Percentiles rank a stretch among this genome's conserved stretches.
phyloP scores from a whole-genome alignment of 2,329 filamentous ascomycete genomes.

The Tolypocladium inflatum region DNA sequence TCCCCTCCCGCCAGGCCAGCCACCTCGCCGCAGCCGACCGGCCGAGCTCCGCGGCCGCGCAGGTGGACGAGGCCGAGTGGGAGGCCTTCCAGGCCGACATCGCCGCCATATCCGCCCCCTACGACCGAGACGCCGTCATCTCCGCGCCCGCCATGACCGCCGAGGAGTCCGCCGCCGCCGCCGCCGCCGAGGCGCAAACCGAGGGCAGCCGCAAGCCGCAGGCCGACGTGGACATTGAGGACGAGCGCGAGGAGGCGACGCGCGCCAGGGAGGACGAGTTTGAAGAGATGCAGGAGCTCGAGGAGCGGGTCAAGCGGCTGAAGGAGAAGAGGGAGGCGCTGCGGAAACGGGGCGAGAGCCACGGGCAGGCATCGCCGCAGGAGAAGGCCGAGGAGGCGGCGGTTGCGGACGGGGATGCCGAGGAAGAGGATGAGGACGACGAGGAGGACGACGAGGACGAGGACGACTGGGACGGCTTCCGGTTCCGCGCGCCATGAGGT shows the following conservation, averaged over 20 bases:
- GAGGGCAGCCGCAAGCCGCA: slow-evolving; percentile 43
- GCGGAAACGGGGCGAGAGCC: slow-evolving; percentile 24
- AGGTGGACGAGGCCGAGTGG: slow-evolving; percentile 69
- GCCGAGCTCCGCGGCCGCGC: slow-evolving; percentile 8
- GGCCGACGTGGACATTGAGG: slow-evolving; percentile 46
- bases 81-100: slow-evolving; percentile 81
- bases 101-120: slow-evolving; percentile 33
- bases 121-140: slow-evolving; percentile 47
- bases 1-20: slow-evolving; percentile 18
- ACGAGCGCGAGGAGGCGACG: slow-evolving; percentile 67
- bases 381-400: slow-evolving; percentile 15
- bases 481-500: slow-evolving; percentile 25
- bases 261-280: slow-evolving; percentile 68
- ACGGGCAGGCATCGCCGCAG: slow-evolving; percentile 19
- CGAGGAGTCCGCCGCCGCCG: slow-evolving; percentile 48
- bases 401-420: slow-evolving; percentile 24
- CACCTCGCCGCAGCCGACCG: slow-evolving; percentile 9
- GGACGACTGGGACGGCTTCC: slow-evolving; percentile 52
- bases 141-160: slow-evolving; percentile 59
- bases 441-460: slow-evolving; percentile 38
- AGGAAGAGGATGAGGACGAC: slow-evolving; percentile 38
- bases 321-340: slow-evolving; percentile 62
- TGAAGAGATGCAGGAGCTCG: slow-evolving; percentile 73
- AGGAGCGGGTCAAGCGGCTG: slow-evolving; percentile 58
- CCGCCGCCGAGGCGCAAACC: slow-evolving; percentile 39